These are phyloP conservation scores for Thoreauomyces humboldtii DNA, from an alignment of 192 early-diverging fungal species.

Conservation along the genomic window DNA sequence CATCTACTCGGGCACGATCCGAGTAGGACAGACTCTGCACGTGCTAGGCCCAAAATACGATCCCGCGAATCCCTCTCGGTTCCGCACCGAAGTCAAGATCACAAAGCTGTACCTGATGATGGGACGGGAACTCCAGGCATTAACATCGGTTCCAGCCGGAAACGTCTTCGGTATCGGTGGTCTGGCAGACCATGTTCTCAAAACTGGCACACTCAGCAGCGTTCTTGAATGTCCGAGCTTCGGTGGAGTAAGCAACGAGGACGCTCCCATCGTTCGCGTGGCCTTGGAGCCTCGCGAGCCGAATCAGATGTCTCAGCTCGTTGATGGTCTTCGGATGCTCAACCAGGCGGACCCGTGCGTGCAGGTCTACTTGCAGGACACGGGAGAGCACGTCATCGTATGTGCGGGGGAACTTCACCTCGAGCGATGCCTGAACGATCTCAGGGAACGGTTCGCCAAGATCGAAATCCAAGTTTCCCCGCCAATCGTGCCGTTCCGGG, in stretches of 20 bases:
- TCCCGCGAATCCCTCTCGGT: slow-evolving; percentile 44
- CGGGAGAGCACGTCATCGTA: slow-evolving; percentile 95
- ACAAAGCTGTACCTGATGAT: slow-evolving; percentile 89
- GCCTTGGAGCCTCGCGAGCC: slow-evolving; percentile 93
- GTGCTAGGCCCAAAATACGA: slow-evolving; percentile 95
- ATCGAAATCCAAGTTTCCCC: slow-evolving; percentile 91
- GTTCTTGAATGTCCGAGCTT: slow-evolving; percentile 74
- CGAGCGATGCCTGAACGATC: slow-evolving; percentile 91
- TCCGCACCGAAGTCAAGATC: slow-evolving; percentile 68
- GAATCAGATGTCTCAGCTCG: slow-evolving; percentile 81
- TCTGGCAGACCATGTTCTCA: slow-evolving; percentile 85
- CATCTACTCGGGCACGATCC: slow-evolving; percentile 87
- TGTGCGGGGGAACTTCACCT: slow-evolving; percentile 97
- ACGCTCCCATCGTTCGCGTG: slow-evolving; percentile 92
- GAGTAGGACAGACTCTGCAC: slow-evolving; percentile 80
- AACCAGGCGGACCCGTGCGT: slow-evolving; percentile 96
- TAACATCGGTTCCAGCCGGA: slow-evolving; percentile 87
- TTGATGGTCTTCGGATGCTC: slow-evolving; percentile 80
- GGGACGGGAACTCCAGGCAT: slow-evolving; percentile 85
- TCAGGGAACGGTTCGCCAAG: slow-evolving; percentile 90
- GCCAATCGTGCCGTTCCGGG: slow-evolving; percentile 96
- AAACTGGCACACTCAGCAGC: slow-evolving; percentile 87
- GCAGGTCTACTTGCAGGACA: slow-evolving; percentile 86
- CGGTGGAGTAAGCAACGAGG: slow-evolving; percentile 59
- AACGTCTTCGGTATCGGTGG: slow-evolving; percentile 93